A percentile compares a stretch with the other conserved stretches of the same genome.
Evolutionary conservation across 2,329 filamentous ascomycete species (phyloP).

Genomic region (Orbilia quercus): DNA sequence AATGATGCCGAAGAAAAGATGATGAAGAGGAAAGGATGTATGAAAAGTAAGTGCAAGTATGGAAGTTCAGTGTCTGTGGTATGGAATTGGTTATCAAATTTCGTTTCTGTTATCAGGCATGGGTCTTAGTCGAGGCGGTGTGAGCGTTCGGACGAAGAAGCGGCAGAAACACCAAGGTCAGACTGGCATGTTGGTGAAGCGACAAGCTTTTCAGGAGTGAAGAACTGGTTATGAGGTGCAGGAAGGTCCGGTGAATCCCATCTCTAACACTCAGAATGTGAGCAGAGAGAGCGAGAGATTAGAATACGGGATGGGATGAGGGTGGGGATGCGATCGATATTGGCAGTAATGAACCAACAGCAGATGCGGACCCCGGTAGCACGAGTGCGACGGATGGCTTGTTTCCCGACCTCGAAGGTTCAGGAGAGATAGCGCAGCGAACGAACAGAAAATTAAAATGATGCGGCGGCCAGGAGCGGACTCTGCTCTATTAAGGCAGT

Average conservation of each 20-base stretch:
- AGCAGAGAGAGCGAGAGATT: slow-evolving; percentile 21
- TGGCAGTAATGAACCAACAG: slow-evolving; percentile 8
- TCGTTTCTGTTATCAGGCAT: slow-evolving; percentile 41
- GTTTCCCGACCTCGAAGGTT: slow-evolving; percentile 20
- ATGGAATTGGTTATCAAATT: slow-evolving; percentile 52
- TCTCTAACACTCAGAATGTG: slow-evolving; percentile 54
- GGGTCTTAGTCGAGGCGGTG: slow-evolving; percentile 8
- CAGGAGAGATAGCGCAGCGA: slow-evolving; percentile 35
- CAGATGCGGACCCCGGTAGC: slow-evolving; percentile 24
- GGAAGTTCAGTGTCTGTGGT: no score
- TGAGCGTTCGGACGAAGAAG: slow-evolving; percentile 1
- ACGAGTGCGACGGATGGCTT: slow-evolving; percentile 34
- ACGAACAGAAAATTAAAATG: slow-evolving; percentile 12
- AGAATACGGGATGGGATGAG: slow-evolving; percentile 6
- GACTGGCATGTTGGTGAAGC: slow-evolving; percentile 22
- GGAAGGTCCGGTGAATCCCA: slow-evolving; percentile 32
- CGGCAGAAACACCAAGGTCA: slow-evolving; percentile 7
- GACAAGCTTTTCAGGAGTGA: slow-evolving; percentile 45
- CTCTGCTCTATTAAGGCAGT: slow-evolving; percentile 4
- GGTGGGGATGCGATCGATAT: slow-evolving; percentile 21
- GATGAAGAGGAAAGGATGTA: slow-evolving; percentile 25
- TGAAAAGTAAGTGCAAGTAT: no score
- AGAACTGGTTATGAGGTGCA: neutral
- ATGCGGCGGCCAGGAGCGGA: slow-evolving; percentile 17
- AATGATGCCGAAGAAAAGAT: slow-evolving; percentile 23